Percentiles rank a stretch among this genome's conserved stretches.
Conservation (phyloP, 768 basidiomycete genomes). For the Sporobolomyces roseus region DNA sequence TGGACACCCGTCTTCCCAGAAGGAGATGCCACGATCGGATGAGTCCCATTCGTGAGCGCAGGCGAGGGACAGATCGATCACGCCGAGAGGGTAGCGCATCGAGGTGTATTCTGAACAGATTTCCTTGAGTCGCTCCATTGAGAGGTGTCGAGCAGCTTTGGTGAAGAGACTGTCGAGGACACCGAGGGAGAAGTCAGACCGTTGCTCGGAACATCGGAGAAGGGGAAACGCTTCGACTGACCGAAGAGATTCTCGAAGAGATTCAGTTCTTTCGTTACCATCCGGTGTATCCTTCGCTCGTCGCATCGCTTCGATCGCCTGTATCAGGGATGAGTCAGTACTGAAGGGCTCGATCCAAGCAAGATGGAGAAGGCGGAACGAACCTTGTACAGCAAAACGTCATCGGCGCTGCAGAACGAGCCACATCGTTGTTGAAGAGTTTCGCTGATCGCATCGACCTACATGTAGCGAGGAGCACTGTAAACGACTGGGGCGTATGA, state of each 20-base stretch:
- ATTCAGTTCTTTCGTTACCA: slow-evolving; percentile 68
- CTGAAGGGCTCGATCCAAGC: too few species aligned
- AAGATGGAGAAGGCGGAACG: slow-evolving; percentile 30
- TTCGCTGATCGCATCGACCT: slow-evolving; percentile 97
- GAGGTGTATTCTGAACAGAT: slow-evolving; percentile 85
- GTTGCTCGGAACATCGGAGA: not conserved
- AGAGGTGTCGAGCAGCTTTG: slow-evolving; percentile 79
- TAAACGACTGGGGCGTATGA: too few species aligned
- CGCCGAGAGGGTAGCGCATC: slow-evolving; percentile 76
- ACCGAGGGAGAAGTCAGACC: not conserved
- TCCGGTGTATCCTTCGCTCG: slow-evolving; percentile 79
- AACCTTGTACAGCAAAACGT: slow-evolving; percentile 96
- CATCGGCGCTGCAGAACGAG: slow-evolving; percentile 95
- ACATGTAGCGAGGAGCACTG: not conserved
- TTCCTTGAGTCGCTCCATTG: slow-evolving; percentile 77
- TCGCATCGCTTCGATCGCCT: slow-evolving; percentile 91
- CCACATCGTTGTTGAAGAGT: slow-evolving; percentile 90
- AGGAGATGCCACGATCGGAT: slow-evolving; percentile 58
- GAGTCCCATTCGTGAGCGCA: slow-evolving; percentile 77
- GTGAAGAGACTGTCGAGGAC: slow-evolving; percentile 79
- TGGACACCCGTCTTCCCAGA: slow-evolving; percentile 65
- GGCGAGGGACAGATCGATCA: slow-evolving; percentile 74
- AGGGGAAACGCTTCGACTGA: slow-evolving; percentile 48
- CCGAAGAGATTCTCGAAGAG: slow-evolving; percentile 82
- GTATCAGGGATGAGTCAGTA: not conserved